Base-by-base conservation (phyloP, 345 rosid species). In the Aquilaria sinensis region DNA sequence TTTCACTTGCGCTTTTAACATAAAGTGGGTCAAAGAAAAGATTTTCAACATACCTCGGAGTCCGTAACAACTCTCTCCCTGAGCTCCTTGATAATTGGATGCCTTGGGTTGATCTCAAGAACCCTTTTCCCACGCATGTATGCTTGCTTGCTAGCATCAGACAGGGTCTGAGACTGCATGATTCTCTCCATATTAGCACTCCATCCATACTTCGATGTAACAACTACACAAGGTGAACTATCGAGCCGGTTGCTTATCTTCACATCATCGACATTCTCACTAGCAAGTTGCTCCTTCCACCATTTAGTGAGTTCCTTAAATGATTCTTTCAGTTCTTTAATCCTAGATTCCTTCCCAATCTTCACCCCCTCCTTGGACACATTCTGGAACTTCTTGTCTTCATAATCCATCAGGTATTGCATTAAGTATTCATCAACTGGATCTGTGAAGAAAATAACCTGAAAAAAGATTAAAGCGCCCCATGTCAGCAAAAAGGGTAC, bases 371-470 rank as follows among this genome's bases (percentile, higher is more conserved):
- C 99, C 66, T 90, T 88, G 32, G 96, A 90, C 50, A 88, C 99
- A 71, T 94, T 94, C 73, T 94, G 99, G 83, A 94, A 94, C 63
- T 90, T 85, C 67, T 80, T 86, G 68, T 83, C 96, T 64, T 90
- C 95, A 64, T 94, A 94, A 41, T 94, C 99, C 99, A 94, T 94
- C 77, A 94, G 74, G 66, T 94, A 94, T 74, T 90, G 99, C 99
- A 90, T 90, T 83, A 94, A 74, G 81, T 94, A 90, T 61, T 94
- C 97, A 66, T 90, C 99, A 60, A 90, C 97, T 2, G 97, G 96
- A 77, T 90, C 99, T 0, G 88, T 94, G 91, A 94, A 94, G 85
- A 79, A 94, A 70, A 94, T 94, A 55, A 94, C 99, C 97, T 93
- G 90, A 13, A 37, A 68, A 67, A 60, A 68, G 9, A 2, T 34